A percentile compares a stretch with the other conserved stretches of the same genome.
Evolutionary conservation across 805 yeast species (phyloP).

Genomic region (Torulaspora maleeae): DNA sequence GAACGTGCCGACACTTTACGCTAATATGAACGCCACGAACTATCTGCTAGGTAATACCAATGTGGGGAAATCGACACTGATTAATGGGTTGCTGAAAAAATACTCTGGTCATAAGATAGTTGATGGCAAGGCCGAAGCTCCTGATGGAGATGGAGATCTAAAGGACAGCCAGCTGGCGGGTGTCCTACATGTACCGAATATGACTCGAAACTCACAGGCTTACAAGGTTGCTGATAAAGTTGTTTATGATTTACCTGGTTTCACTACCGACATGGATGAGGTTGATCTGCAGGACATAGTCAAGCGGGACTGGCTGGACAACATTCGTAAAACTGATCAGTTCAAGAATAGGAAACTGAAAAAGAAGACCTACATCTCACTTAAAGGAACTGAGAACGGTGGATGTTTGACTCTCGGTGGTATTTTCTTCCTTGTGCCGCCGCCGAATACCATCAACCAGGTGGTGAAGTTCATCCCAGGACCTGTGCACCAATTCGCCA

Average conservation of each 20-base stretch:
- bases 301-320: constrained; percentile 29
- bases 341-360: constrained; percentile 31
- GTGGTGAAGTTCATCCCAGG: constrained; percentile 44
- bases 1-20: constrained; percentile 26
- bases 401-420: constrained; percentile 57
- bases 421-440: constrained; percentile 52
- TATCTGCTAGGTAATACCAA: constrained; percentile 64
- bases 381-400: constrained; percentile 38
- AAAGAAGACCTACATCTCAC: constrained; percentile 32
- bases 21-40: constrained; percentile 30
- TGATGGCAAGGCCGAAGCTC: constrained; percentile 9
- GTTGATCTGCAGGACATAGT: constrained; percentile 29
- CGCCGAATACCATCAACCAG: constrained; percentile 46
- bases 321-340: constrained; percentile 33
- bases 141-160: constrained; percentile 6
- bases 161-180: constrained; percentile 30
- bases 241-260: constrained; percentile 42
- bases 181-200: constrained; percentile 56
- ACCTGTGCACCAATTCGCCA: constrained; percentile 33
- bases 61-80: constrained; percentile 62
- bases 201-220: constrained; percentile 53
- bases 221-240: constrained; percentile 35
- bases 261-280: constrained; percentile 22
- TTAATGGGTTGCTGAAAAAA: constrained; percentile 43
- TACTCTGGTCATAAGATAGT: constrained; percentile 20